Conservation (phyloP, 352 stramenopile species). For the Globisporangium radiosum region DNA sequence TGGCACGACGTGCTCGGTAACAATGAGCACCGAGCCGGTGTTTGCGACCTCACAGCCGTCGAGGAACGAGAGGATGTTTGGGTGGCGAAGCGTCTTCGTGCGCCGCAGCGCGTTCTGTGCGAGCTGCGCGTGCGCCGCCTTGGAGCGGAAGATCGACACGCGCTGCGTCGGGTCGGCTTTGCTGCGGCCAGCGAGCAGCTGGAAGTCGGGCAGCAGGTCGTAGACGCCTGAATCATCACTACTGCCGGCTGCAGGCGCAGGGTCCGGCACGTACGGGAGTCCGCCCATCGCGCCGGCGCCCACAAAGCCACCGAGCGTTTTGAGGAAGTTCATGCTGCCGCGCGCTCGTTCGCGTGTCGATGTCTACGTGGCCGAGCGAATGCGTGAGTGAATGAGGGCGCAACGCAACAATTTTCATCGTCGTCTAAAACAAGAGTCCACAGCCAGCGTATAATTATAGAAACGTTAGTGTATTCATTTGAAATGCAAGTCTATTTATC, state of each 20-base stretch:
- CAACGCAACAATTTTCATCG: too few species aligned
- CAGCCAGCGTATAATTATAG: too few species aligned
- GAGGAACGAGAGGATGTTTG: slow-evolving; percentile 89
- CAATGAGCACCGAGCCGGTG: slow-evolving; percentile 88
- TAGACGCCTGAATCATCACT: slow-evolving; percentile 36
- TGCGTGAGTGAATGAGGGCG: too few species aligned
- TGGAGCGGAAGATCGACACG: slow-evolving; percentile 93
- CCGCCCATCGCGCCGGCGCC: slow-evolving; percentile 60
- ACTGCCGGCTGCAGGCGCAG: slow-evolving; percentile 2
- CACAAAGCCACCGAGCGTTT: slow-evolving; percentile 74
- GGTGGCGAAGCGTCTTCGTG: slow-evolving; percentile 93
- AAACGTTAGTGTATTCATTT: too few species aligned
- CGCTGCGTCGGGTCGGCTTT: slow-evolving; percentile 68
- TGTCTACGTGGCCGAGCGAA: background rate
- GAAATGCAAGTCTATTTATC: too few species aligned
- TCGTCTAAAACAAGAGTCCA: too few species aligned
- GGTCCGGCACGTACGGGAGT: slow-evolving; percentile 60
- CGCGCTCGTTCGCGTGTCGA: too few species aligned
- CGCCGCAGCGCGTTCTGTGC: slow-evolving; percentile 89
- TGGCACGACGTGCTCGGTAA: slow-evolving; percentile 91
- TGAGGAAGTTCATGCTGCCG: slow-evolving; percentile 83
- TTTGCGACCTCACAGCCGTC: slow-evolving; percentile 70
- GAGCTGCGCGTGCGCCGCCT: slow-evolving; percentile 65
- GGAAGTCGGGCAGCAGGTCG: slow-evolving; percentile 66
- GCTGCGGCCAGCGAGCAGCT: slow-evolving; percentile 80